Base-by-base conservation (phyloP, 331 rosid genomes). In the Stylosanthes scabra region DNA sequence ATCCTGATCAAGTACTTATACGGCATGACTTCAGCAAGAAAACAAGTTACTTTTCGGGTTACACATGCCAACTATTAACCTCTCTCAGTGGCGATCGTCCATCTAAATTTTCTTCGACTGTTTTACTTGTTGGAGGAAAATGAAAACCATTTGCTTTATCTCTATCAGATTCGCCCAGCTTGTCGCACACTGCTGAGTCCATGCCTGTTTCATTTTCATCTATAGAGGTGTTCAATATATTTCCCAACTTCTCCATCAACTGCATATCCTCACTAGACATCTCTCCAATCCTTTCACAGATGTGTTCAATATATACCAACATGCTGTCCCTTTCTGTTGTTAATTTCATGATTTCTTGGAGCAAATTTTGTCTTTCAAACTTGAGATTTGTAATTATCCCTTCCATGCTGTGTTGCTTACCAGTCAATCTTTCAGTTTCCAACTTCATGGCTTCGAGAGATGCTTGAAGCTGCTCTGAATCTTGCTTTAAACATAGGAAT, bases 21-120 rank as follows among this genome's bases (percentile, higher is more conserved):
- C 41, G 14, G 81, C 74, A 50, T 74, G 58, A 60, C 63, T 31
- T 68, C 55, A 29, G 75, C 62, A 70, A 66, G 45, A 75, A 58
- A 65, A 65, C 58, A 45, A 42, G 42, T 13, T 51, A 46, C 42
- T 81, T 67, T 39, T 49, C 15, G 62, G 15, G 70, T 73, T 75
- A 81, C 65, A 41, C 44, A 28, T 61, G 76, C 81, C 70, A 40
- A 76, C 68, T 78, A 74, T 91, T 91, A 63, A 80, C 84, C 68
- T 88, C 88, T 71, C 76, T 83, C 75, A 88, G 59, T 27, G 94
- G 93, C 25, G 71, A 70, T 63, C 92, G 84, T 63, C 71, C 89
- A 58, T 73, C 75, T 40, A 52, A 52, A 60, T 28, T 73, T 66
- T 84, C 79, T 62, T 80, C 88, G 54, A 63, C 45, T 75, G 70